These are phyloP conservation scores for Yamadazyma dendronema DNA, from an alignment of 1,139 yeast genomes.

Conservation along the genomic window DNA sequence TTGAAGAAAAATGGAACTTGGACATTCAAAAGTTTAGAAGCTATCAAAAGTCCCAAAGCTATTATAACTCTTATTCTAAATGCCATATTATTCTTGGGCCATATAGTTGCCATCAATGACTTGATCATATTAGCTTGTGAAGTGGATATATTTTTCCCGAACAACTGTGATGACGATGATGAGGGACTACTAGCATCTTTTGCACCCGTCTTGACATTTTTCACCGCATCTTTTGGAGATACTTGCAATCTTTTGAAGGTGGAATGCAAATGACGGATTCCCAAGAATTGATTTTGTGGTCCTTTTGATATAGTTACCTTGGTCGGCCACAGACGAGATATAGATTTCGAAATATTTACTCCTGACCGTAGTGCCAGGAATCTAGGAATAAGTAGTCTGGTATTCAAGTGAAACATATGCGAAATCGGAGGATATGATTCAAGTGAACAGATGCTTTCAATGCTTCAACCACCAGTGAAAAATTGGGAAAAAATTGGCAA, in stretches of 20 bases:
- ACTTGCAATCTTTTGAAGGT: no score
- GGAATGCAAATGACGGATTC: no score
- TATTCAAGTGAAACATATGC: not conserved
- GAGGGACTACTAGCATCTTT: constrained; percentile 2
- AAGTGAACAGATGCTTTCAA: not conserved
- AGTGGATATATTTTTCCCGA: constrained; percentile 30
- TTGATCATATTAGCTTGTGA: constrained; percentile 62
- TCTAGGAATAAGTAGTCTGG: not conserved
- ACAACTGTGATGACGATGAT: constrained; percentile 17
- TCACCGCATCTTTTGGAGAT: not conserved
- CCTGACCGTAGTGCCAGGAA: not conserved
- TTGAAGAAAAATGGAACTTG: constrained; percentile 96
- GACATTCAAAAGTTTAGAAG: constrained; percentile 82
- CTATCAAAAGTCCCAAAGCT: constrained; percentile 71
- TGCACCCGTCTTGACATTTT: not conserved
- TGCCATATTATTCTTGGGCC: constrained; percentile 81
- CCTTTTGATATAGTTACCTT: no score
- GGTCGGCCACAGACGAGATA: no score
- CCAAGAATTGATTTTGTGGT: no score
- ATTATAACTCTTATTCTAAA: constrained; percentile 73
- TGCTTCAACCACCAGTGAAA: no score
- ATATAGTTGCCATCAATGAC: constrained; percentile 69
- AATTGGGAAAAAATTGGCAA: not conserved
- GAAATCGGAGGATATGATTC: not conserved
- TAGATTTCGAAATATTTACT: no score